phyloP scores from a whole-genome alignment of 1,284 basidiomycete genomes.

The Puccinia novopanici region DNA sequence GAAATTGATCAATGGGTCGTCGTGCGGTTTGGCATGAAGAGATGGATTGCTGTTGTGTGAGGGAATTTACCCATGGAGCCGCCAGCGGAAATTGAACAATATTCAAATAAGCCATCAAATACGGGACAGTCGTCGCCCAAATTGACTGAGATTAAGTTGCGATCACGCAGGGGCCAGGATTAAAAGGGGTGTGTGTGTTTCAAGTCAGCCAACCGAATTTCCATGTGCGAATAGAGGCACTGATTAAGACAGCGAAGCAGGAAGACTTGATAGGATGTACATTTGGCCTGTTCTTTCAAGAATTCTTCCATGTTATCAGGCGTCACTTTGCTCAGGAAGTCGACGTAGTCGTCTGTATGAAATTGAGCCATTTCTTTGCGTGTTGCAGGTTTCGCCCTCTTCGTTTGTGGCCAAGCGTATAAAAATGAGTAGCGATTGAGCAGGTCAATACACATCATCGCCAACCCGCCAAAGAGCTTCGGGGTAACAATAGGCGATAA shows the following conservation, averaged over 20 bases:
- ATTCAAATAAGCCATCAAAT: conserved; percentile 96
- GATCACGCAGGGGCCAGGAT: no score
- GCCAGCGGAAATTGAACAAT: conserved; percentile 96
- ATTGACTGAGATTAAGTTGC: conserved; percentile 66
- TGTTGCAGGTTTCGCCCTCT: conserved; percentile 98
- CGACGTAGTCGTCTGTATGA: conserved; percentile 90
- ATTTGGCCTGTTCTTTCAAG: conserved; percentile 94
- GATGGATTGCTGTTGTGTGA: neutral
- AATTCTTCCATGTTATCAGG: conserved; percentile 83
- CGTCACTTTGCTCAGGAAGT: conserved; percentile 79
- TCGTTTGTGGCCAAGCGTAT: conserved; percentile 32
- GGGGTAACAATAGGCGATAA: conserved; percentile 4
- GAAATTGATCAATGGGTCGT: conserved; percentile 23
- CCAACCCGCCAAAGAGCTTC: conserved; percentile 67
- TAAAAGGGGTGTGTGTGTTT: neutral
- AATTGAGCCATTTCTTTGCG: conserved; percentile 97
- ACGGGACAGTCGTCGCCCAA: conserved; percentile 96
- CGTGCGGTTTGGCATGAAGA: neutral
- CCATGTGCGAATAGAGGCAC: neutral
- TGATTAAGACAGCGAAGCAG: neutral
- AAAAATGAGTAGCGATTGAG: conserved; percentile 61
- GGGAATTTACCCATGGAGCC: conserved; percentile 83
- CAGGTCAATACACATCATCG: conserved; percentile 90
- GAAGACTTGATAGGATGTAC: conserved; percentile 61
- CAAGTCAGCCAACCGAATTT: neutral